These are phyloP conservation scores for Xylaria sp. DNA, from an alignment of 2,329 filamentous ascomycete genomes.

Conservation along the genomic window DNA sequence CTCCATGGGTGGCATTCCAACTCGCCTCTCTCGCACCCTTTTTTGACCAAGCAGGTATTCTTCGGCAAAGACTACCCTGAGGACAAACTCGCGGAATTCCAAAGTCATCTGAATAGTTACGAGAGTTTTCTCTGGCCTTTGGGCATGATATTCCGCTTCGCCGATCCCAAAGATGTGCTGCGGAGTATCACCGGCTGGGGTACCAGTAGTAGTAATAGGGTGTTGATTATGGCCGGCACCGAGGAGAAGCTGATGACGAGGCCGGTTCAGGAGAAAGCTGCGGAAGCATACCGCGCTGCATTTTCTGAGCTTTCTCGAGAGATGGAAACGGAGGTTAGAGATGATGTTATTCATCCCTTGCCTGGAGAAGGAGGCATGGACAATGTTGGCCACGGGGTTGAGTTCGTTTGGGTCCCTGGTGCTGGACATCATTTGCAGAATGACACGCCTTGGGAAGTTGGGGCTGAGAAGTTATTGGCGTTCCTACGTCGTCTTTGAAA, in stretches of 20 bases:
- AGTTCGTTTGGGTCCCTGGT: conserved; percentile 55
- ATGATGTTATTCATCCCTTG: conserved; percentile 30
- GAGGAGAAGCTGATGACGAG: conserved; percentile 56
- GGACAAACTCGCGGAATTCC: conserved; percentile 55
- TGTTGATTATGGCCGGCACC: conserved; percentile 55
- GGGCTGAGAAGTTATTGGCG: conserved; percentile 56
- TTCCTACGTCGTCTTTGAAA: conserved; percentile 51
- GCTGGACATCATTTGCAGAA: conserved; percentile 66
- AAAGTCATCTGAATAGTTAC: conserved; percentile 58
- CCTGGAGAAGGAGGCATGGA: conserved; percentile 44
- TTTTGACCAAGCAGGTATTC: conserved; percentile 61
- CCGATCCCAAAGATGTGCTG: conserved; percentile 55
- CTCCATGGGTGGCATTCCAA: conserved; percentile 62
- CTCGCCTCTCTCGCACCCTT: conserved; percentile 63
- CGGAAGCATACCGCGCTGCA: conserved; percentile 52
- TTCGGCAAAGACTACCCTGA: conserved; percentile 59
- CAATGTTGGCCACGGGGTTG: conserved; percentile 52
- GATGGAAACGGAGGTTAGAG: conserved; percentile 48
- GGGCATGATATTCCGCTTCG: conserved; percentile 59
- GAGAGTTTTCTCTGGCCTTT: conserved; percentile 65
- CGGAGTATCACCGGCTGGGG: conserved; percentile 50
- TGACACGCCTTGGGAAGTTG: conserved; percentile 60
- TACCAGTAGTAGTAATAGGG: conserved; percentile 42
- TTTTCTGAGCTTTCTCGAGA: conserved; percentile 48
- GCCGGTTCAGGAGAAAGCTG: conserved; percentile 53